Evolutionary conservation across 2,329 filamentous ascomycete genomes (phyloP), one percentile per base, ranked within the genome.

Genomic region (Macrophomina phaseolina): DNA sequence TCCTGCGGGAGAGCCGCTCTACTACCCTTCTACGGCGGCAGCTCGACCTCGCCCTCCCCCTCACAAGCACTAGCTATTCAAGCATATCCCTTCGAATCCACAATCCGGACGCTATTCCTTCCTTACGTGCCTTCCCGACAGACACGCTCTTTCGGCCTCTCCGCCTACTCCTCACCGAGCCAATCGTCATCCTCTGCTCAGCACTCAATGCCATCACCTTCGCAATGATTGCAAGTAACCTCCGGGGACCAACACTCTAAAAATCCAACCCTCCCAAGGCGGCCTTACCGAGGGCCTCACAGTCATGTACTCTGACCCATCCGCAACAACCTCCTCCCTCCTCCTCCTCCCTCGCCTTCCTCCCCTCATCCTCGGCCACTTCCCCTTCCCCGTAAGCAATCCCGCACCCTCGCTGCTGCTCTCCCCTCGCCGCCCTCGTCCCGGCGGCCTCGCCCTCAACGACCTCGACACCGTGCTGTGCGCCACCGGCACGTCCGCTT

Each of bases 271-370:
- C n/a, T n/a, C n/a, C n/a, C n/a, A n/a, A n/a, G n/a, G n/a, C n/a
- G n/a, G n/a, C 12, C 51, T 67, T 4, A 55, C 65, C 28, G 71
- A 71, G 46, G 68, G 68, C 6, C 45, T 66, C n/a, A 40, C 38
- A 12, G 32, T 66, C 38, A 45, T 63, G 12, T 66, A 63, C 55
- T 52, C 46, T 14, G 42, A 46, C 46, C 46, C 12, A 45, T 14
- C 30, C 46, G 18, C 18, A 51, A 53, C 46, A 12, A 53, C 55
- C 4, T 48, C 65, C 14, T 23, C 23, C 18, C 62, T 55, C 2
- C 65, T 66, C 34, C 14, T 23, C 23, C 18, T 66, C 65, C 2
- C 65, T 66, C 34, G 65, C 45, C 11, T 63, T 61, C 45, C 8
- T 66, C 11, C 65, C 6, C 34, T 66, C 14, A 48, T 46, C 18